Evolutionary conservation across 768 basidiomycete genomes (phyloP), one percentile per base, ranked within the genome.

Genomic region (Myochromella boudieri): DNA sequence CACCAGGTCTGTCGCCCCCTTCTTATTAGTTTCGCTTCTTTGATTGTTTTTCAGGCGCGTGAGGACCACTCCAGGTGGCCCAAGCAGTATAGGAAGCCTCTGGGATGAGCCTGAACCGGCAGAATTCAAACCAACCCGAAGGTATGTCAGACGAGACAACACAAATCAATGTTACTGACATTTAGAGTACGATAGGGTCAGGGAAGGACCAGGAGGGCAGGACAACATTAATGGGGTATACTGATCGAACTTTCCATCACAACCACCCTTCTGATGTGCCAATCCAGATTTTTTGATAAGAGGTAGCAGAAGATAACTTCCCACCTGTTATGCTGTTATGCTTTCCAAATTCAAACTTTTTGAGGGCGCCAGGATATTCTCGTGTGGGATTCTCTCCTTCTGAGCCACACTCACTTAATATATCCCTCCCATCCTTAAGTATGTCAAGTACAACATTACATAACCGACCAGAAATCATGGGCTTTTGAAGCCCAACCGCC

Each of bases 71-170:
- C 75, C 76, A 32, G 74, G 75, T 24, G 78, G 75, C 38, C 71
- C 58, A 21, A 74, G 68, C 55, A 71, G 61, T 40, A 62, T 76
- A 39, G 53, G 62, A 25, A 74, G 61, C 57, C 66, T 86, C 32
- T 85, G 81, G 72, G 74, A 70, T 26, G 45, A 65, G 0, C 73
- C 73, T 6, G 64, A 70, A 24, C 55, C 64, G 1, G 68, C 75
- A 20, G 70, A 74, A 46, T 88, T 85, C 61, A 79, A 81, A 55
- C 87, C 87, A 4, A 85, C 85, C 14, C 81, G 87, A 56, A 76
- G 80, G 86, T 83, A 64, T 18, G 68, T 32, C 5, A 17, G 10
- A 28, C 9, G n/a, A n/a, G n/a, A n/a, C n/a, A n/a, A n/a, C n/a
- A n/a, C n/a, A n/a, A n/a, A n/a, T n/a, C 24, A 37, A 41, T 49